Evolutionary conservation across 1,139 yeast genomes (phyloP).

Genomic region (Spathaspora sp.): DNA sequence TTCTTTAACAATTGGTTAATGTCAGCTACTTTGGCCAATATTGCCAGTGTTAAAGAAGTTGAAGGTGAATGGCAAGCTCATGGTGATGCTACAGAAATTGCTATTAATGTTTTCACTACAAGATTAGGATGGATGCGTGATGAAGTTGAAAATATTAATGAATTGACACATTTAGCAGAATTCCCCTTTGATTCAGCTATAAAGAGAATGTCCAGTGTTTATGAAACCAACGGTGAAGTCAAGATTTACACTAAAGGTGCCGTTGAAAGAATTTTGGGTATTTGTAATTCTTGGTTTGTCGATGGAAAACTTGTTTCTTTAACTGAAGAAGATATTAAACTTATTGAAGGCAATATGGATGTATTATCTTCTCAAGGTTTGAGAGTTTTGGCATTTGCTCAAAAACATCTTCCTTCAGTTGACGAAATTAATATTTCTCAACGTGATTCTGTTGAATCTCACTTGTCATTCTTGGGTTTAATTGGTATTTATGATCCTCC

Average conservation of each 20-base stretch:
- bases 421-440: conserved; percentile 26
- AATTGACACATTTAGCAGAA: conserved; percentile 50
- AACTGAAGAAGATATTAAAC: conserved; percentile 37
- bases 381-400: conserved; percentile 73
- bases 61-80: conserved; percentile 67
- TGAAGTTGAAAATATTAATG: conserved; percentile 31
- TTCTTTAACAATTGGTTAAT: conserved; percentile 49
- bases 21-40: conserved; percentile 71
- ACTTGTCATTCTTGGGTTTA: conserved; percentile 62
- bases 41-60: conserved; percentile 54
- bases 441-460: conserved; percentile 55
- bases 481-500: conserved; percentile 87
- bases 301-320: conserved; percentile 30
- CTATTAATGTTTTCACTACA: conserved; percentile 70
- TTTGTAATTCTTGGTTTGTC: conserved; percentile 59
- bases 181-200: conserved; percentile 78
- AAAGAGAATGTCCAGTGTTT: conserved; percentile 72
- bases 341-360: conserved; percentile 59
- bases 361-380: conserved; percentile 68
- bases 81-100: conserved; percentile 86
- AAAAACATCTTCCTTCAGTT: conserved; percentile 25
- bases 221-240: conserved; percentile 34
- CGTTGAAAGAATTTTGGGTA: conserved; percentile 64
- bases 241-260: conserved; percentile 72
- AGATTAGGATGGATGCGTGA: conserved; percentile 54